Percentiles rank a stretch among this genome's conserved stretches.
Evolutionary conservation across 2,329 filamentous ascomycete species (phyloP).

Genomic region (Claviceps quebecensis): DNA sequence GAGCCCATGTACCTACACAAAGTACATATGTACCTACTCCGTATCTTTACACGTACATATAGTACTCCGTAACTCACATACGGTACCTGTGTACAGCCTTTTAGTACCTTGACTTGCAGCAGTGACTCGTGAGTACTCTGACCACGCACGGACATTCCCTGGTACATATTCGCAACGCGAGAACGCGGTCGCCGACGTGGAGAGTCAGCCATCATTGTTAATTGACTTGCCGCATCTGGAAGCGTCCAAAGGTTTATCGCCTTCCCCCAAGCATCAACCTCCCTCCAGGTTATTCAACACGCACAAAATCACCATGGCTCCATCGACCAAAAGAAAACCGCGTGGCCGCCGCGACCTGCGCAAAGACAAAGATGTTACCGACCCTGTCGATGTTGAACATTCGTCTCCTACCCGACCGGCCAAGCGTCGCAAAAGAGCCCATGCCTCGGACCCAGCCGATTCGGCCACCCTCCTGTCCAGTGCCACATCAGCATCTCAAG

Average conservation of each 20-base stretch:
- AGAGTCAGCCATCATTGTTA: slow-evolving; percentile 5
- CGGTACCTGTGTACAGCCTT: no score
- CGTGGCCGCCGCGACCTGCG: slow-evolving; percentile 25
- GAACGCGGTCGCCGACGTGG: slow-evolving; percentile 13
- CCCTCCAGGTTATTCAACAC: not conserved
- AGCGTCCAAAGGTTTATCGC: not conserved
- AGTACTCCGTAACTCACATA: no score
- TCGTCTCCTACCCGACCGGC: slow-evolving; percentile 48
- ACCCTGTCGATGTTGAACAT: slow-evolving; percentile 28
- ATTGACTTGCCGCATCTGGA: slow-evolving; percentile 2
- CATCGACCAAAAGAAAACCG: slow-evolving; percentile 23
- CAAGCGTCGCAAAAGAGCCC: slow-evolving; percentile 48
- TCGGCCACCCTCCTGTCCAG: slow-evolving; percentile 7
- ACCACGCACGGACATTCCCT: slow-evolving; percentile 5
- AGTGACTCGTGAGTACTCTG: not conserved
- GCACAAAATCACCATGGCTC: slow-evolving; percentile 17
- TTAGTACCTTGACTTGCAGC: no score
- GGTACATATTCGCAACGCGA: slow-evolving; percentile 12
- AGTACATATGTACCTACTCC: not conserved
- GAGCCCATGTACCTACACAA: not conserved
- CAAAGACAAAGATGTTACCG: slow-evolving; percentile 20
- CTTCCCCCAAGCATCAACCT: not conserved
- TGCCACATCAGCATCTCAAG: slow-evolving; percentile 15
- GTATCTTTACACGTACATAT: no score
- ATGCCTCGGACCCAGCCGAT: slow-evolving; percentile 7